Conservation (phyloP, 805 yeast species). For the Candida michaelii region DNA sequence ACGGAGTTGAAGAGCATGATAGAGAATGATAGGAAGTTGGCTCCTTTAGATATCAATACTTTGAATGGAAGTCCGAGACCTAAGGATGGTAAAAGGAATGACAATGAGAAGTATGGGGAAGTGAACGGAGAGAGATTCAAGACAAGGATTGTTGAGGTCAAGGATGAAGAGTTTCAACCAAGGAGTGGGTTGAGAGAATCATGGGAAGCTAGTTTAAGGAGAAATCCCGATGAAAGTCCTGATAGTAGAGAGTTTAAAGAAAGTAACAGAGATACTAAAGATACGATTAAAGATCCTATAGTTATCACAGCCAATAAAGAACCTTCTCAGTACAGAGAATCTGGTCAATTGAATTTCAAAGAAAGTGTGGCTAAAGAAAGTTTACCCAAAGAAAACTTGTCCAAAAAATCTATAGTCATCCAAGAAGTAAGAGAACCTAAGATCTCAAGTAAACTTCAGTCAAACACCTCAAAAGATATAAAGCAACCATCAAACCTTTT, state of each 20-base stretch:
- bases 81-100: too few species aligned
- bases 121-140: neutral
- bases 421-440: neutral
- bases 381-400: too few species aligned
- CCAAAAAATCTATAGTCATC: too few species aligned
- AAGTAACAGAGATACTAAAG: too few species aligned
- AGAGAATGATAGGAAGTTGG: constrained; percentile 12
- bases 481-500: constrained; percentile 8
- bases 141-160: neutral
- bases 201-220: neutral
- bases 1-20: constrained; percentile 11
- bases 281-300: too few species aligned
- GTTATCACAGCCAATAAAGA: too few species aligned
- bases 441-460: neutral
- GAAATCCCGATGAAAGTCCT: too few species aligned
- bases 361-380: too few species aligned
- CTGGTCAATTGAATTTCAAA: too few species aligned
- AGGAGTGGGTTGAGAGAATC: neutral
- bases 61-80: neutral
- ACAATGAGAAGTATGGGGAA: neutral
- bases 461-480: neutral
- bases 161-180: neutral
- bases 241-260: too few species aligned
- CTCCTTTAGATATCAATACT: constrained; percentile 10
- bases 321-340: too few species aligned